Evolutionary conservation across 2,329 filamentous ascomycete genomes (phyloP), one percentile per base, ranked within the genome.

Genomic region (Aspergillus sp.): DNA sequence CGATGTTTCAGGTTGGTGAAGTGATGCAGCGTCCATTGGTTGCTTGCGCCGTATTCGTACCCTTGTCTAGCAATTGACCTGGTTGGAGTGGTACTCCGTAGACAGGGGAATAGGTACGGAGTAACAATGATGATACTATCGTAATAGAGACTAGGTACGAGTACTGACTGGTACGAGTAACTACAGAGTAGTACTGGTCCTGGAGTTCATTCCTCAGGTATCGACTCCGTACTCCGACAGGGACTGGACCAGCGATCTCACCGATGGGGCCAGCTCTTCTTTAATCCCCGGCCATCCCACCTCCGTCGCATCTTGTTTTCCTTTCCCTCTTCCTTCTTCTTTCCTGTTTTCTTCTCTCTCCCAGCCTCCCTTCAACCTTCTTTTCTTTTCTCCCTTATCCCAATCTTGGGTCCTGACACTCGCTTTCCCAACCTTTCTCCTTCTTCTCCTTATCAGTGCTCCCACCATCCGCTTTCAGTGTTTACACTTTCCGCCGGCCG

Each of bases 271-370:
- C 46, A 22, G 46, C 24, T 45, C 36, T 46, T 46, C 55, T 54
- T 64, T 61, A 61, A 59, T 58, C 49, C 55, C 56, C 56, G 51
- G 29, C 26, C 54, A 31, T 54, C 53, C 52, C 52, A 49, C 54
- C 53, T 32, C 53, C 59, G 57, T 60, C 55, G 58, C 60, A 57
- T 50, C 39, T 52, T 56, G 54, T 42, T 55, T 49, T 29, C 26
- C 36, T 26, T 26, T 42, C 24, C 47, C 22, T 53, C 46, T 32
- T 46, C 22, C 45, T 29, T 55, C 47, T 54, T 54, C 29, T 49
- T 58, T 56, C 55, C 56, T 51, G 24, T 24, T 24, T 24, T 24
- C 24, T 55, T 39, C 54, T 52, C 54, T 50, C 61, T 53, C 26
- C 53, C 42, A 58, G 52, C 54, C 56, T 31, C 49, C 29, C 36